Evolutionary conservation across 768 basidiomycete species (phyloP), one percentile per base, ranked within the genome.

Genomic region (Boletus pseudopeckii): DNA sequence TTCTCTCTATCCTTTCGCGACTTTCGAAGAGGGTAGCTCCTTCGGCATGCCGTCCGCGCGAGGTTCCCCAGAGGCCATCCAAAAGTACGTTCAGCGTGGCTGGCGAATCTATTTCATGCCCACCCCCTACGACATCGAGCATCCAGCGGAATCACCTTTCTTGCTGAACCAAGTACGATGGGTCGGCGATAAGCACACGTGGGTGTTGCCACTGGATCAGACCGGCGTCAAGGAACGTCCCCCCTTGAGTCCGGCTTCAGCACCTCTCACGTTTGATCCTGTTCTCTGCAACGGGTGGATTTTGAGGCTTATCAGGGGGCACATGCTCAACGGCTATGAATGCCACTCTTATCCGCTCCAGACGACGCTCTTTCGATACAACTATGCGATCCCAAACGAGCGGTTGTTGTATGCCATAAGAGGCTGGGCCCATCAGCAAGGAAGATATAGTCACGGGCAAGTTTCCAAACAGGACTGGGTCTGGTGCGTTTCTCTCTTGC

Each of bases 1-100:
- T 48, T 68, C 71, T 1, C 54, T 77, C 5, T 80, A 73, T 56
- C 79, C 79, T 1, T 28, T 53, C 1, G 73, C 71, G 0, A 80
- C 78, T 0, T 75, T 77, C 42, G 67, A 74, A 17, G 50, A 70
- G 13, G 58, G 70, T 13, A 50, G 58, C 5, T 47, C 72, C 0
- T 62, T 79, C 6, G 45, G 45, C 4, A 54, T 56, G 38, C 47
- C 47, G 1, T 32, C 59, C 38, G 58, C 60, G 22, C 46, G 44
- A 1, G 36, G n/a, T 30, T 33, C 40, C 32, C 47, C 33, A 15
- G 11, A 13, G 3, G 64, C 61, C 5, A 38, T 70, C 7, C 42
- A 51, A 7, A 79, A 79, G 50, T 79, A 78, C 55, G 28, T 50
- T 5, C 15, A 34, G 1, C 69, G 77, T 1, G 77, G 77, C 0